phyloP scores from a whole-genome alignment of 2,329 filamentous ascomycete genomes.

The Diplodia intermedia region DNA sequence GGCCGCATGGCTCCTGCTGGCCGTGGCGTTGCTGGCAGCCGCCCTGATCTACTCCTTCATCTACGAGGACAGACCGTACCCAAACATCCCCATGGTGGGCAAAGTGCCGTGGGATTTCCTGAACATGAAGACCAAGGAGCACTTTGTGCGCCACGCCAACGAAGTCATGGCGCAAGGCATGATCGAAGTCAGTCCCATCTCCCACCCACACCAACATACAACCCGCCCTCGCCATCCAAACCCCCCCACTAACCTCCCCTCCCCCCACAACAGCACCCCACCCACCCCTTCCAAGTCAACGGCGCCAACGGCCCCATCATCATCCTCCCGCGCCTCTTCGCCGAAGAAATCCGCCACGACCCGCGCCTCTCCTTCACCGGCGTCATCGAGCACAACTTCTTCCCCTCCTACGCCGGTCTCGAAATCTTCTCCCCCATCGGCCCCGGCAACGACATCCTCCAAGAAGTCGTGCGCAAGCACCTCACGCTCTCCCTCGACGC shows the following conservation, averaged over 20 bases:
- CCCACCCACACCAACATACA: neutral
- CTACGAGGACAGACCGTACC: slow-evolving; percentile 25
- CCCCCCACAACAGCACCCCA: neutral
- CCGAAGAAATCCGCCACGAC: slow-evolving; percentile 16
- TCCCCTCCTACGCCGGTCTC: slow-evolving; percentile 4
- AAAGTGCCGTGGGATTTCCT: slow-evolving; percentile 9
- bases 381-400: slow-evolving; percentile 30
- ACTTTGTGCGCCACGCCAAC: slow-evolving; percentile 10
- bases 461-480: slow-evolving; percentile 16
- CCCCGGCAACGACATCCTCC: slow-evolving; percentile 22
- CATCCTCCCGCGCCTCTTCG: slow-evolving; percentile 2
- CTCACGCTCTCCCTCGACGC: slow-evolving; percentile 7
- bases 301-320: slow-evolving; percentile 22
- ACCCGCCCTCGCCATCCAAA: too few species aligned
- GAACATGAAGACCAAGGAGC: slow-evolving; percentile 27
- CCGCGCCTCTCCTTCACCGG: slow-evolving; percentile 17
- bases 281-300: slow-evolving; percentile 11
- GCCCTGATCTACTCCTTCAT: slow-evolving; percentile 20
- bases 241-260: too few species aligned
- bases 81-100: slow-evolving; percentile 12
- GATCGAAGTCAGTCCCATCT: neutral
- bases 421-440: slow-evolving; percentile 25
- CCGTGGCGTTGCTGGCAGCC: neutral
- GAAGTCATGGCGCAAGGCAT: slow-evolving; percentile 19
- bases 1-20: slow-evolving; percentile 13